Conservation (phyloP, 2,329 filamentous ascomycete species). For the Penicillium sp. region DNA sequence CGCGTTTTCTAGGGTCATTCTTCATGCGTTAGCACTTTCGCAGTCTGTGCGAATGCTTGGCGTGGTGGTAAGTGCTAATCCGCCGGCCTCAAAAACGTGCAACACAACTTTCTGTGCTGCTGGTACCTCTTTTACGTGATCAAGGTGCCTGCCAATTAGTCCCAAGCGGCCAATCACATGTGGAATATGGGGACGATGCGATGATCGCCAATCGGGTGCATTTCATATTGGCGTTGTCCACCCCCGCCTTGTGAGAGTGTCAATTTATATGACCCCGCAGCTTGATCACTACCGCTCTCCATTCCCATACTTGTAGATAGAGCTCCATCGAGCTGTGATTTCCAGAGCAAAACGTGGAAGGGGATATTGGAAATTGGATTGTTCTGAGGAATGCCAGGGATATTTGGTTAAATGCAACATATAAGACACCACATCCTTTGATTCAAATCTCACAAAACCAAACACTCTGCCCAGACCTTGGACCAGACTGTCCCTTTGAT, state of each 20-base stretch:
- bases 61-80: neutral
- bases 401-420: neutral
- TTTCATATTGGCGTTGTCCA: slow-evolving; percentile 1
- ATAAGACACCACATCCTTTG: neutral
- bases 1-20: slow-evolving; percentile 1
- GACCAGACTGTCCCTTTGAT: neutral
- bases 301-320: neutral
- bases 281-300: neutral
- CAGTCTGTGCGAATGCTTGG: slow-evolving; percentile 2
- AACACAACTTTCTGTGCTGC: neutral
- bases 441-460: neutral
- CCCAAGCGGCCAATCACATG: neutral
- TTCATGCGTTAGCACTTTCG: neutral
- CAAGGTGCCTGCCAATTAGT: slow-evolving; percentile 9
- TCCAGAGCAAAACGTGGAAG: slow-evolving; percentile 13
- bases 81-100: neutral
- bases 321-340: slow-evolving; percentile 2
- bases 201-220: slow-evolving; percentile 13
- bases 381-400: slow-evolving; percentile 6
- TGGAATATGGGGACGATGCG: neutral
- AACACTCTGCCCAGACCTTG: neutral
- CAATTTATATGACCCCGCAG: slow-evolving; percentile 13
- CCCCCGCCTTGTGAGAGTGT: neutral
- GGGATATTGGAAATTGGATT: neutral
- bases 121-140: neutral